Percentiles rank a stretch among this genome's conserved stretches.
phyloP scores from a whole-genome alignment of 2,329 filamentous ascomycete genomes.

The Cladosporium sp. region DNA sequence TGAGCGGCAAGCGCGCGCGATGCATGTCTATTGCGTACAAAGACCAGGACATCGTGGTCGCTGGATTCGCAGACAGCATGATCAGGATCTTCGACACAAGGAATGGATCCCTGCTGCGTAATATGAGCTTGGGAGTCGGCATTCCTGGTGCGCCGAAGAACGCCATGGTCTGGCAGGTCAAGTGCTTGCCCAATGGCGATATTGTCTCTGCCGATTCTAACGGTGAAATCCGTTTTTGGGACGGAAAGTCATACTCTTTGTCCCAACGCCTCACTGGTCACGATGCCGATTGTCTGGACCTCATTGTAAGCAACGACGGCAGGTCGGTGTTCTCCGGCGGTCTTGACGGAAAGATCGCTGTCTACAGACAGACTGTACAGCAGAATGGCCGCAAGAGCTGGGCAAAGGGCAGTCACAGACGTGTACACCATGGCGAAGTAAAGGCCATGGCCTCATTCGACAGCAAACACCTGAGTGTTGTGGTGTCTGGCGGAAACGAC shows the following conservation, averaged over 20 bases:
- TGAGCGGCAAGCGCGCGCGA: constrained; percentile 79
- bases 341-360: constrained; percentile 83
- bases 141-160: constrained; percentile 76
- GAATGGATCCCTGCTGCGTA: constrained; percentile 73
- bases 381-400: constrained; percentile 61
- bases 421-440: constrained; percentile 91
- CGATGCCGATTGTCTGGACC: constrained; percentile 83
- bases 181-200: constrained; percentile 80
- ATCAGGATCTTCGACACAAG: constrained; percentile 88
- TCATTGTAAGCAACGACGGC: constrained; percentile 81
- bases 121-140: constrained; percentile 83
- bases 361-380: constrained; percentile 69
- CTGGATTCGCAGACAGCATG: constrained; percentile 95
- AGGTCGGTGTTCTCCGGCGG: constrained; percentile 83
- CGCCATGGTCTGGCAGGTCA: constrained; percentile 90
- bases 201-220: constrained; percentile 95
- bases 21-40: constrained; percentile 93
- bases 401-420: constrained; percentile 81
- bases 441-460: constrained; percentile 93
- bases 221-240: constrained; percentile 90
- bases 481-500: constrained; percentile 89
- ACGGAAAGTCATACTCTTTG: constrained; percentile 87
- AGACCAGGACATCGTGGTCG: constrained; percentile 76
- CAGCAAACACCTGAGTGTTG: constrained; percentile 75
- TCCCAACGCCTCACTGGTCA: constrained; percentile 84